Evolutionary conservation across 2,329 filamentous ascomycete genomes (phyloP).

Genomic region (Pseudopithomyces chartarum): DNA sequence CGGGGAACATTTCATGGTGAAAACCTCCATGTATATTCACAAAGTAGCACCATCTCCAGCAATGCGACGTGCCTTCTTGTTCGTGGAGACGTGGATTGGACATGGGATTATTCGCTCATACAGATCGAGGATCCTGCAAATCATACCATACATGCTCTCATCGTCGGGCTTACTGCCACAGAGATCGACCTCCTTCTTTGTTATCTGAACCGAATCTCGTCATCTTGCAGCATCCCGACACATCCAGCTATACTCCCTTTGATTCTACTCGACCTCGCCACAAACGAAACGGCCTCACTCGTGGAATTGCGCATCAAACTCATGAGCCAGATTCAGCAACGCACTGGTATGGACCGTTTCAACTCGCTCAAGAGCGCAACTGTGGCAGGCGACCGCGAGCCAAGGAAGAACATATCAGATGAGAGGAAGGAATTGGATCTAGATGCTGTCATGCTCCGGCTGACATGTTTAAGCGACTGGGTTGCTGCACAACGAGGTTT

Average conservation of each 20-base stretch:
- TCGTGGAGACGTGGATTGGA: slow-evolving; percentile 20
- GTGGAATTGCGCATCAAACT: slow-evolving; percentile 19
- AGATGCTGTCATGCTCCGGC: slow-evolving; percentile 18
- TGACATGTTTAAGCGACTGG: slow-evolving; percentile 23
- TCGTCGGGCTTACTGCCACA: slow-evolving; percentile 21
- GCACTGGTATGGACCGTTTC: slow-evolving; percentile 22
- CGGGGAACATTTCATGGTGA: background rate
- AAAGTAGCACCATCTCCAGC: slow-evolving; percentile 11
- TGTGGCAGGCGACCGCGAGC: slow-evolving; percentile 2
- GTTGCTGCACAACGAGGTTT: slow-evolving; percentile 21
- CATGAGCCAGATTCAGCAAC: slow-evolving; percentile 19
- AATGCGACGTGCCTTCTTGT: slow-evolving; percentile 11
- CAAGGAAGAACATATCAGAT: slow-evolving; percentile 2
- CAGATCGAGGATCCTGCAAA: slow-evolving; percentile 12
- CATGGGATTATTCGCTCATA: slow-evolving; percentile 20
- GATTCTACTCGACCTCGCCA: slow-evolving; percentile 17
- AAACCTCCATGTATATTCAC: background rate
- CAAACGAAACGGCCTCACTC: slow-evolving; percentile 15
- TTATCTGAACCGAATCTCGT: slow-evolving; percentile 9
- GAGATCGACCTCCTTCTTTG: slow-evolving; percentile 19
- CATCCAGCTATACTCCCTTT: slow-evolving; percentile 15
- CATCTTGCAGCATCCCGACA: slow-evolving; percentile 2
- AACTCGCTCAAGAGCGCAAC: slow-evolving; percentile 16
- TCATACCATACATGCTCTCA: slow-evolving; percentile 10
- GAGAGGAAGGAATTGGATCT: slow-evolving; percentile 17